Conservation (phyloP, 106 monocot genomes). For the Gastrodia elata region DNA sequence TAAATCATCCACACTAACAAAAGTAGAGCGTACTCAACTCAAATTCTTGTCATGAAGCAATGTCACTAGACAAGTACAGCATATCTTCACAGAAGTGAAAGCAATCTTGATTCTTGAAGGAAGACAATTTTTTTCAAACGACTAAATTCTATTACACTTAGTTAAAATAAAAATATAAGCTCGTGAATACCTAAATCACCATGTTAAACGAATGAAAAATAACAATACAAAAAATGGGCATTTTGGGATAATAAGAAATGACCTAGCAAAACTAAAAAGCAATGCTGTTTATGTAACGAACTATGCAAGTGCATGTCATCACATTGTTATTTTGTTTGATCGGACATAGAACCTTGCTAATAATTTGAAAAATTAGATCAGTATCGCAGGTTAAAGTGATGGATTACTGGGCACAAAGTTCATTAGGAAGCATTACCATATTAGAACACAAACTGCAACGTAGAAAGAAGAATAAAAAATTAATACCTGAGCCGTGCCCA, state of each 20-base stretch:
- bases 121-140: too few species aligned
- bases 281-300: neutral
- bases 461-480: neutral
- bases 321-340: neutral
- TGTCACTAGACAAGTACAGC: too few species aligned
- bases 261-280: neutral
- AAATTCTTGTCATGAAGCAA: too few species aligned
- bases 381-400: neutral
- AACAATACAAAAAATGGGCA: neutral
- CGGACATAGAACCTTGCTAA: neutral
- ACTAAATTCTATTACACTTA: too few species aligned
- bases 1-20: too few species aligned
- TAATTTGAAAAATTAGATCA: neutral
- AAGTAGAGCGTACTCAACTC: too few species aligned
- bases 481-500: slow-evolving; percentile 77
- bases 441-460: neutral
- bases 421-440: neutral
- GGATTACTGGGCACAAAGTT: neutral
- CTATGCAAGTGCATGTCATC: neutral
- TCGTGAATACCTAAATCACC: too few species aligned
- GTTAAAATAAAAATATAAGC: too few species aligned
- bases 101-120: too few species aligned
- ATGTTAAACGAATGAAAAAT: neutral
- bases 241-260: too few species aligned
- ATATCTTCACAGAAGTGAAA: too few species aligned